Evolutionary conservation across 352 stramenopile species (phyloP), one percentile per base, ranked within the genome.

Genomic region (Globisporangium spiculum): DNA sequence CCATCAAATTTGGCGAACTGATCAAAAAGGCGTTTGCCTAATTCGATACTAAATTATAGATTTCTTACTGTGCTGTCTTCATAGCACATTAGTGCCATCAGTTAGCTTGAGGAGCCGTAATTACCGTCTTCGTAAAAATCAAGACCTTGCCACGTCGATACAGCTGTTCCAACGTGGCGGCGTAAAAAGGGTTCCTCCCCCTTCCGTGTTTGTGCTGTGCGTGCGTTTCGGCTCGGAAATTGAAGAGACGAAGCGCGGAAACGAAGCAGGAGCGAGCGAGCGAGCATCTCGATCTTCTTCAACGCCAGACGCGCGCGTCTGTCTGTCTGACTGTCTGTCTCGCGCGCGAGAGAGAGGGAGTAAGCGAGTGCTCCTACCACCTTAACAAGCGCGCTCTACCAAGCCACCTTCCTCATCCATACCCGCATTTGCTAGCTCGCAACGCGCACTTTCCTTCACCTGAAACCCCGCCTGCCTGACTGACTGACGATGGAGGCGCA

Each of bases 401-500:
- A 20, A 48, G 12, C 38, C 38, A 48, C 36, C 36, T 44, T 44
- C 36, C 36, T 16, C 36, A n/a, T 9, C 16, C 5, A 48, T 4
- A 18, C 12, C 36, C 36, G 12, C 36, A 6, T n/a, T 18, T 44
- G 36, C 2, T 8, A n/a, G 41, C 41, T n/a, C 41, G 16, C 41
- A 16, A 48, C 41, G 41, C 41, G 41, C 16, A 48, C 41, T 48
- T 48, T 48, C 14, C 14, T n/a, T 48, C 41, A 14, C 2, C 14
- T n/a, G 41, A 48, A 48, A 48, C 41, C 41, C 14, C 7, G 8
- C 34, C 18, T 62, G 20, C 18, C 24, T 36, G 22, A 56, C 52
- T 8, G 34, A 36, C 18, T 12, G 32, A 53, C 44, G 60, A 91
- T 92, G 84, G 84, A 92, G 69, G 68, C 79, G 50, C 76, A 88